These are phyloP conservation scores for Calonectria pseudoreteaudii DNA, from an alignment of 2,329 filamentous ascomycete species.

Conservation along the genomic window DNA sequence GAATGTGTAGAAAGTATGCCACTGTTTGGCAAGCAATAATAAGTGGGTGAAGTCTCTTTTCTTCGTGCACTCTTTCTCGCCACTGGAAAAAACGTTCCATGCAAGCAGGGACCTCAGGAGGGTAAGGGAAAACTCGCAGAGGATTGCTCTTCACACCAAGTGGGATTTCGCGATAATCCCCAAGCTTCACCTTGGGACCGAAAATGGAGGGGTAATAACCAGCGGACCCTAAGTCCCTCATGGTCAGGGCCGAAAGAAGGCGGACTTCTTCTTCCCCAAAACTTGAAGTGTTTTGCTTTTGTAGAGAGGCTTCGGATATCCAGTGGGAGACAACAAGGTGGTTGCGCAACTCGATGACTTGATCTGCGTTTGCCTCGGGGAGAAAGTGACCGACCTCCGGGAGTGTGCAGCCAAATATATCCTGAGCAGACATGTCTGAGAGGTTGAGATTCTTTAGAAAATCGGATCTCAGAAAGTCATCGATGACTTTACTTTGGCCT, in stretches of 20 bases:
- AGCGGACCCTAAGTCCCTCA: background rate
- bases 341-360: slow-evolving; percentile 11
- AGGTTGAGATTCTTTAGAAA: background rate
- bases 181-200: background rate
- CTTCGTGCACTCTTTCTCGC: background rate
- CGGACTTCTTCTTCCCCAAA: background rate
- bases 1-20: slow-evolving; percentile 13
- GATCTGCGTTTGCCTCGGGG: background rate
- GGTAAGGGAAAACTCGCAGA: slow-evolving; percentile 6
- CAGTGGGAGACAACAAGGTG: slow-evolving; percentile 12
- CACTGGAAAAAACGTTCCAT: slow-evolving; percentile 15
- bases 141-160: background rate
- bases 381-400: background rate
- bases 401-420: background rate
- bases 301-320: background rate
- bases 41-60: background rate
- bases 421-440: background rate
- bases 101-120: background rate
- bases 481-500: background rate
- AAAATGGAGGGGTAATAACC: background rate
- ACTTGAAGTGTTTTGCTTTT: background rate
- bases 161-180: background rate
- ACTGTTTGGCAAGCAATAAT: slow-evolving; percentile 4
- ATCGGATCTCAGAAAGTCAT: background rate
- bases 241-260: slow-evolving; percentile 6